These are phyloP conservation scores for Aspergillus sp. DNA, from an alignment of 2,329 filamentous ascomycete species.

Conservation along the genomic window DNA sequence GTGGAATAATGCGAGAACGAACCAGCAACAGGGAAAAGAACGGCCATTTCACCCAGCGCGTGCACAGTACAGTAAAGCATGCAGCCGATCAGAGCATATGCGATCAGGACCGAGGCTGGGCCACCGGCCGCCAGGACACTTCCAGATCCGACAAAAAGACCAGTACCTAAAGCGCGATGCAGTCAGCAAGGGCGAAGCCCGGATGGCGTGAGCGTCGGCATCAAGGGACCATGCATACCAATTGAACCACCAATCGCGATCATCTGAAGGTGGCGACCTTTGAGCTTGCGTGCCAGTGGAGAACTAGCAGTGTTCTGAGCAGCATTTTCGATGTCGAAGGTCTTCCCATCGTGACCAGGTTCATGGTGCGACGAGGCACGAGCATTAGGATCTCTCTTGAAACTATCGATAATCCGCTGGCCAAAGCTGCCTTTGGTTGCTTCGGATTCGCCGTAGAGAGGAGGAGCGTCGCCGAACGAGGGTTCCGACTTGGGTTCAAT, in stretches of 20 bases:
- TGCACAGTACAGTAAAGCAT: conserved; percentile 95
- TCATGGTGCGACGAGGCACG: conserved; percentile 33
- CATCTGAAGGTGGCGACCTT: conserved; percentile 90
- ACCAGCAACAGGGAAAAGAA: conserved; percentile 85
- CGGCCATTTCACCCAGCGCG: conserved; percentile 86
- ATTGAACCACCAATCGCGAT: conserved; percentile 95
- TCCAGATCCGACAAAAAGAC: conserved; percentile 84
- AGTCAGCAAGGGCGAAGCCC: conserved; percentile 11
- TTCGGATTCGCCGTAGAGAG: conserved; percentile 35
- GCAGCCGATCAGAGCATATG: conserved; percentile 75
- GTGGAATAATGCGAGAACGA: conserved; percentile 92
- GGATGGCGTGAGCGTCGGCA: neutral
- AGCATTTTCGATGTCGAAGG: conserved; percentile 65
- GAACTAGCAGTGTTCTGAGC: conserved; percentile 68
- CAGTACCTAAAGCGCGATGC: conserved; percentile 60
- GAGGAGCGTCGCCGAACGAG: conserved; percentile 26
- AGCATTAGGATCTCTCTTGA: conserved; percentile 49
- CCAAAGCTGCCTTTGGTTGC: conserved; percentile 24
- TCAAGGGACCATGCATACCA: conserved; percentile 50
- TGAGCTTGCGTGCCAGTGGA: conserved; percentile 73
- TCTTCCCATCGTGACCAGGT: conserved; percentile 55
- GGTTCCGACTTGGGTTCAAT: conserved; percentile 29
- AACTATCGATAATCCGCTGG: conserved; percentile 44
- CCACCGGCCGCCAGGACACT: conserved; percentile 70
- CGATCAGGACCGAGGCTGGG: conserved; percentile 74